Evolutionary conservation across 192 early-diverging fungal species (phyloP).

Genomic region (Kappamyces sp.): DNA sequence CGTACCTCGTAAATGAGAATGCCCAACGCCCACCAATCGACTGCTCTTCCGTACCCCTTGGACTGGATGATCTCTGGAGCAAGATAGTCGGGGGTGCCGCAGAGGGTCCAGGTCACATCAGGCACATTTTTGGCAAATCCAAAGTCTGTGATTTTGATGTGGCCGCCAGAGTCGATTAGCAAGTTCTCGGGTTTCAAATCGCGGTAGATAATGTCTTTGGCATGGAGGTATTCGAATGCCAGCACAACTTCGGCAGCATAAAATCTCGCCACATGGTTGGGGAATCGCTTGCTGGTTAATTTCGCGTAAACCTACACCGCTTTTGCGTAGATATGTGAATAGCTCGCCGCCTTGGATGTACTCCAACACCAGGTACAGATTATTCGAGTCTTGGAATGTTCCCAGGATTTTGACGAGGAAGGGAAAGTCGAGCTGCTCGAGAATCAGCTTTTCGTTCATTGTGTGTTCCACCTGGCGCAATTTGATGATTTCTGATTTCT

Average conservation of each 20-base stretch:
- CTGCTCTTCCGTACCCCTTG: conserved; percentile 62
- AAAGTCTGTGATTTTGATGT: conserved; percentile 82
- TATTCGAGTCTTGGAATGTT: conserved; percentile 87
- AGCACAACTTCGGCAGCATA: conserved; percentile 85
- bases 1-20: conserved; percentile 58
- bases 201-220: conserved; percentile 82
- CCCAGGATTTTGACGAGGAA: conserved; percentile 91
- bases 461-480: conserved; percentile 97
- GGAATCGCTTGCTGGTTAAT: conserved; percentile 63
- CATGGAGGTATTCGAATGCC: conserved; percentile 85
- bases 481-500: conserved; percentile 88
- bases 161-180: conserved; percentile 67
- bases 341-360: conserved; percentile 96
- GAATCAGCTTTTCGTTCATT: conserved; percentile 91
- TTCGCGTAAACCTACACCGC: conserved; percentile 54
- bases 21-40: conserved; percentile 63
- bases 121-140: conserved; percentile 81
- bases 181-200: conserved; percentile 87
- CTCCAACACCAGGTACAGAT: conserved; percentile 93
- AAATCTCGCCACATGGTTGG: conserved; percentile 80
- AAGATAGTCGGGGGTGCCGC: conserved; percentile 74
- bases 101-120: conserved; percentile 79
- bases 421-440: conserved; percentile 80
- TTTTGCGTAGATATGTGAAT: conserved; percentile 84
- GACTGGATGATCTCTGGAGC: conserved; percentile 70